Conservation (phyloP, 1,139 yeast species). For the Yamadazyma diddensiae region DNA sequence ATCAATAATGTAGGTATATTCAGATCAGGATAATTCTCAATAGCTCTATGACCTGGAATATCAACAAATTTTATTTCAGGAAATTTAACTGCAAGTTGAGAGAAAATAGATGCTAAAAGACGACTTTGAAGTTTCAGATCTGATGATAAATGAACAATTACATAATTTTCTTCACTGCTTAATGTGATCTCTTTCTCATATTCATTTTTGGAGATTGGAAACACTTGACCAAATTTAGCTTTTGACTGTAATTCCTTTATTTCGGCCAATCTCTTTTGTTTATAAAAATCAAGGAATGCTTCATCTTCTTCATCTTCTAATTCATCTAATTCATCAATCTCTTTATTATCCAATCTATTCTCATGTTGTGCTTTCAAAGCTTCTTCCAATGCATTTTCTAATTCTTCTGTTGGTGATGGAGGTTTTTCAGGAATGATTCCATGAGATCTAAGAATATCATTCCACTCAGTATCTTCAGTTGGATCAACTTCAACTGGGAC, state of each 20-base stretch:
- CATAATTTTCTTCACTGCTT: constrained; percentile 60
- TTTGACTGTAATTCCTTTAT: constrained; percentile 56
- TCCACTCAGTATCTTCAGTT: constrained; percentile 97
- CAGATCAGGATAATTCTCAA: constrained; percentile 84
- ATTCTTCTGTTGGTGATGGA: constrained; percentile 81
- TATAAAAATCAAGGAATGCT: constrained; percentile 68
- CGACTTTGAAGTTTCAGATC: constrained; percentile 73
- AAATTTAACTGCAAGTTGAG: constrained; percentile 51
- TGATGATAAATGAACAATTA: constrained; percentile 74
- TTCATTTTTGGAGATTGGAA: constrained; percentile 80
- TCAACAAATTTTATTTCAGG: constrained; percentile 90
- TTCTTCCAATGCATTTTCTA: constrained; percentile 85
- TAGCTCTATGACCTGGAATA: constrained; percentile 83
- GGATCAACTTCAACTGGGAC: constrained; percentile 90
- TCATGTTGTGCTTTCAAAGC: constrained; percentile 76
- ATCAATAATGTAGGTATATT: constrained; percentile 90
- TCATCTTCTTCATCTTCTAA: constrained; percentile 80
- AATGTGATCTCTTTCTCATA: constrained; percentile 82
- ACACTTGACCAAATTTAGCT: constrained; percentile 73
- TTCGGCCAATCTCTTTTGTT: constrained; percentile 73
- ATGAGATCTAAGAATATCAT: constrained; percentile 83
- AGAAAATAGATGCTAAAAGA: constrained; percentile 55
- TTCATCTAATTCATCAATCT: constrained; percentile 76
- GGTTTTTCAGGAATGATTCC: constrained; percentile 93
- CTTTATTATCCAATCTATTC: constrained; percentile 69